Evolutionary conservation across 495 filamentous ascomycete species (phyloP), one percentile per base, ranked within the genome.

Genomic region (Talaromyces ruber): DNA sequence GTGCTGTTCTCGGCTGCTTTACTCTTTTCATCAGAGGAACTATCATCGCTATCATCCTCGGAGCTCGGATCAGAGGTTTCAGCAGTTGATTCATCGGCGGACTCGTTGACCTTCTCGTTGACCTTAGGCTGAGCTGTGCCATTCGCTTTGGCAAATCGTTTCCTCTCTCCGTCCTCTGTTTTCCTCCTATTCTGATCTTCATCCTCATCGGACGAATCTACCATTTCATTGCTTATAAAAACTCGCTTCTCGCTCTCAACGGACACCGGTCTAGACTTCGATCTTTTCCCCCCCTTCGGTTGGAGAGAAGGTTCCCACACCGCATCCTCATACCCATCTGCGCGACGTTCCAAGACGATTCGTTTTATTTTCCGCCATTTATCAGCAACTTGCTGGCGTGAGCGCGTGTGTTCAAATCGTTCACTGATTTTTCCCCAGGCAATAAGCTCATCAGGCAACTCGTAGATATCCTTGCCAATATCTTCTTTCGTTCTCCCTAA

Each of bases 341-440:
- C 63, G n/a, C 71, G 72, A 47, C 32, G 26, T 0, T 37, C 26
- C 24, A 61, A 18, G 6, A 74, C 65, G 12, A 63, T 68, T 16
- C 29, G 58, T 32, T 66, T 65, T 14, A 74, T 58, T 56, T 78
- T 80, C 39, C 78, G 75, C 74, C 74, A 80, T 62, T 76, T 79
- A 60, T 80, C 76, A 6, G 75, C 73, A 50, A 74, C 76, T 59
- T 80, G 78, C 43, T 80, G 75, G 43, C 75, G 68, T 25, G 76
- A 76, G 5, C 78, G 71, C 8, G 58, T 61, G 55, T 78, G 65
- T 0, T 59, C 24, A 62, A 80, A 68, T 1, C 32, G 34, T 22
- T 71, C 55, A 61, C 78, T 79, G 6, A 79, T 62, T 16, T 50
- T 51, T 16, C 73, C 72, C 78, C 78, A 80, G 7, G 60, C 28